phyloP scores from a whole-genome alignment of 2,329 filamentous ascomycete genomes.

The Cryphonectria parasitica region DNA sequence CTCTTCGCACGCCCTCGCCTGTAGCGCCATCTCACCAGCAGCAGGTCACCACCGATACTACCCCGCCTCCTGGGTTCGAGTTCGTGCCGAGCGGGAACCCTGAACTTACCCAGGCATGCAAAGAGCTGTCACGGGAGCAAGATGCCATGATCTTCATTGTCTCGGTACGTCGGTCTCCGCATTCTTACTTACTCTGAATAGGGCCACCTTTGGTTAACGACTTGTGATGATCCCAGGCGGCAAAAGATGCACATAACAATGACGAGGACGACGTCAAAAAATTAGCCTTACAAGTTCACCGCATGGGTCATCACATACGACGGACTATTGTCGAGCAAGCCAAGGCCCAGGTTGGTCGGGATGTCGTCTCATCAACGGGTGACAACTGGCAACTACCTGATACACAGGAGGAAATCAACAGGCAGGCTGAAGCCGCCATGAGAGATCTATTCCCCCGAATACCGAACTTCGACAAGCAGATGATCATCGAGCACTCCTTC shows the following conservation, averaged over 20 bases:
- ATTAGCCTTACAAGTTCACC: slow-evolving; percentile 58
- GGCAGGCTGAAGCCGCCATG: slow-evolving; percentile 64
- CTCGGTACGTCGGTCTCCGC: slow-evolving; percentile 51
- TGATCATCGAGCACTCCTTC: slow-evolving; percentile 66
- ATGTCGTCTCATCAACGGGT: slow-evolving; percentile 33
- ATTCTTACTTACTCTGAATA: slow-evolving; percentile 5
- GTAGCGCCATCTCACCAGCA: slow-evolving; percentile 30
- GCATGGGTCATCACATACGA: slow-evolving; percentile 64
- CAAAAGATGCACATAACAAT: slow-evolving; percentile 34
- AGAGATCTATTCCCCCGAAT: slow-evolving; percentile 68
- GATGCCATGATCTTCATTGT: slow-evolving; percentile 70
- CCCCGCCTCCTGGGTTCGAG: slow-evolving; percentile 63
- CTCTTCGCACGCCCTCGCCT: background rate
- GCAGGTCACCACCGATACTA: slow-evolving; percentile 56
- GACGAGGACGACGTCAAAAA: slow-evolving; percentile 38
- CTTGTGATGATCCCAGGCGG: slow-evolving; percentile 36
- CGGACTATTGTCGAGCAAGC: slow-evolving; percentile 63
- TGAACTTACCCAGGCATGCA: slow-evolving; percentile 62
- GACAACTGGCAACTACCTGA: slow-evolving; percentile 52
- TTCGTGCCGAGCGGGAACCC: slow-evolving; percentile 68
- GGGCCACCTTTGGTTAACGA: slow-evolving; percentile 28
- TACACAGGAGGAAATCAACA: slow-evolving; percentile 62
- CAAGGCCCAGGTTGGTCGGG: slow-evolving; percentile 36
- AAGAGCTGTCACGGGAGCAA: slow-evolving; percentile 65
- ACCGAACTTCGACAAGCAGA: slow-evolving; percentile 65